Evolutionary conservation across 352 stramenopile species (phyloP).

Genomic region (Thalassiosira hispida): DNA sequence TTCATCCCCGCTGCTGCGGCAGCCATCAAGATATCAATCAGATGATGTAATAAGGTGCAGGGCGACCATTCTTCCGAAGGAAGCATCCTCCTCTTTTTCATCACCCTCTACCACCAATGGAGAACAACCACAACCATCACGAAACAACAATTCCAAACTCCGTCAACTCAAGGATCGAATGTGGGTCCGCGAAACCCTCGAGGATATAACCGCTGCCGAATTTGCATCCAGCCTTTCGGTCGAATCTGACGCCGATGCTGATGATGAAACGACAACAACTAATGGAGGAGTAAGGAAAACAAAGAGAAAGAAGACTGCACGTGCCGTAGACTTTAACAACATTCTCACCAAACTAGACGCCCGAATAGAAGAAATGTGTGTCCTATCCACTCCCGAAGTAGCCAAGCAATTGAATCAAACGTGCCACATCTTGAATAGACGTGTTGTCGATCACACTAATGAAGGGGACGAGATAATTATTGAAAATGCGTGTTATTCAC

Average conservation of each 20-base stretch:
- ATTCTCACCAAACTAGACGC: constrained; percentile 68
- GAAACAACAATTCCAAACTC: constrained; percentile 45
- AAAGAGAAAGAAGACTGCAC: constrained; percentile 3
- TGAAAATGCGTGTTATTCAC: constrained; percentile 35
- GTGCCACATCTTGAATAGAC: constrained; percentile 31
- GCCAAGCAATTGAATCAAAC: constrained; percentile 29
- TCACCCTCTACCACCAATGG: too few relatives aligned
- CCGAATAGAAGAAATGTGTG: constrained; percentile 67
- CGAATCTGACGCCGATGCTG: constrained; percentile 32
- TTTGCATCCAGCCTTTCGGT: constrained; percentile 71
- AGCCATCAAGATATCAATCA: too few relatives aligned
- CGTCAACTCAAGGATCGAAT: constrained; percentile 83
- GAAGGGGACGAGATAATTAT: constrained; percentile 23
- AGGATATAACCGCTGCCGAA: constrained; percentile 83
- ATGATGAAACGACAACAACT: constrained; percentile 1
- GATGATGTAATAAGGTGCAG: too few relatives aligned
- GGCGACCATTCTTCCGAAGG: too few relatives aligned
- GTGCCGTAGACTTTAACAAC: constrained; percentile 84
- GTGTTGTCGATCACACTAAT: not conserved
- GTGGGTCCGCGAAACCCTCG: constrained; percentile 81
- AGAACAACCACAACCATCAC: too few relatives aligned
- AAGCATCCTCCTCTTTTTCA: too few relatives aligned
- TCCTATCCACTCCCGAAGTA: constrained; percentile 25
- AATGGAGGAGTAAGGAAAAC: not conserved
- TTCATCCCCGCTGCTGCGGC: too few relatives aligned